Evolutionary conservation across 345 rosid species (phyloP), one percentile per base, ranked within the genome.

Genomic region (Nephelium lappaceum): DNA sequence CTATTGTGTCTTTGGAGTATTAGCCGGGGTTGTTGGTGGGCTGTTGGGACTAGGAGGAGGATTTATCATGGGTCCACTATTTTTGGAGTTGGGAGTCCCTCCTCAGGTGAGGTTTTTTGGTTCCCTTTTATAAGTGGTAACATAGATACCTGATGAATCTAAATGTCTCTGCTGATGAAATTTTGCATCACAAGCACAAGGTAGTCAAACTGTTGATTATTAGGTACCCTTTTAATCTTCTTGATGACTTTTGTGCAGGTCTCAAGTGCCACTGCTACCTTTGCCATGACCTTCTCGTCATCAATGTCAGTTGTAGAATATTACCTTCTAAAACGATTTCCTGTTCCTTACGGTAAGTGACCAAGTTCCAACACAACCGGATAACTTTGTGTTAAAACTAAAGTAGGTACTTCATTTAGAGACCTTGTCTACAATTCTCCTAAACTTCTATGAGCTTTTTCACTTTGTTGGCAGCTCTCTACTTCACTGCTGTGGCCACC

Each of bases 261-360:
- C 23, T 83, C 91, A n/a, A 88, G 91, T 69, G 89, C 91, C 64
- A 86, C 91, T 4, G 91, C 91, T 36, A 86, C 91, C 43, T 88
- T 88, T 65, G 89, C 88, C 3, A 88, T 88, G 91, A 84, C 87
- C 36, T 88, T 88, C 72, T 88, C 91, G 39, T 83, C 91, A 27
- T 88, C 91, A 31, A 88, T 88, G 91, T 88, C 91, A 45, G 91
- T 86, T 5, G 85, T 88, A 45, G 91, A 88, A 79, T 88, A 86
- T 75, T 88, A 88, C 79, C 91, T 88, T 65, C 80, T 88, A 66
- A 84, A 84, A 61, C 89, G 91, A 36, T 88, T 88, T 78, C 91
- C 91, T 5, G 84, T 88, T 51, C 91, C 88, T 66, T 86, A 84
- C 27, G 88, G 89, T 88, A 79, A 62, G 75, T 66, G 0, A 1